These are phyloP conservation scores for Fusarium nelsonii DNA, from an alignment of 2,329 filamentous ascomycete genomes.

Conservation along the genomic window DNA sequence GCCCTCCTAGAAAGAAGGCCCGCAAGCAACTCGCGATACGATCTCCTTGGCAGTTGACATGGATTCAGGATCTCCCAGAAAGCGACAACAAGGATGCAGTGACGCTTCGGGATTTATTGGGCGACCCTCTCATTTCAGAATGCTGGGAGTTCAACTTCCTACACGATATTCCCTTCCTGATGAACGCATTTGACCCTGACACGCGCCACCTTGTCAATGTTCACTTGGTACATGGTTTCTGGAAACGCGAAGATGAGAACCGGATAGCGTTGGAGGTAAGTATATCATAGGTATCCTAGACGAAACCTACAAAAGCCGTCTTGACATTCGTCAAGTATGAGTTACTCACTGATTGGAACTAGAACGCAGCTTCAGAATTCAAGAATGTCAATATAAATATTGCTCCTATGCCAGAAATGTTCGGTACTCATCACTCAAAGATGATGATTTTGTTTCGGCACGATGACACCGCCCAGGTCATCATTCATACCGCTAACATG, in stretches of 20 bases:
- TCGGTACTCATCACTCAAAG: conserved; percentile 88
- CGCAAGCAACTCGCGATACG: conserved; percentile 49
- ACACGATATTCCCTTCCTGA: conserved; percentile 69
- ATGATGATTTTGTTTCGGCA: conserved; percentile 87
- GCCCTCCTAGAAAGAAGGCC: conserved; percentile 58
- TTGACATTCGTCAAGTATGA: background rate
- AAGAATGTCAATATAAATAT: conserved; percentile 77
- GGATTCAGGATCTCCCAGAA: conserved; percentile 72
- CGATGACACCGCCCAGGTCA: conserved; percentile 80
- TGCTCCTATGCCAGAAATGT: conserved; percentile 85
- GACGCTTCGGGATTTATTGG: conserved; percentile 74
- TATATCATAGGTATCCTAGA: background rate
- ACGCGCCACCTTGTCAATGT: conserved; percentile 63
- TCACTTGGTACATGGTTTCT: conserved; percentile 71
- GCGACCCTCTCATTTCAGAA: conserved; percentile 78
- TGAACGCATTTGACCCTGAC: conserved; percentile 66
- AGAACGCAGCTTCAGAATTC: conserved; percentile 73
- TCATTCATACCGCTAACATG: conserved; percentile 94
- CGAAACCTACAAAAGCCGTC: background rate
- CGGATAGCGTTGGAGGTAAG: conserved; percentile 69
- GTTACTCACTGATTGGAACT: conserved; percentile 14
- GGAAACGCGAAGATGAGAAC: conserved; percentile 74
- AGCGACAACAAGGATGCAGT: conserved; percentile 74
- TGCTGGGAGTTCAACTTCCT: conserved; percentile 79
- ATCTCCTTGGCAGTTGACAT: conserved; percentile 80